Evolutionary conservation across 495 filamentous ascomycete species (phyloP), one percentile per base, ranked within the genome.

Genomic region (Cairneyella variabilis): DNA sequence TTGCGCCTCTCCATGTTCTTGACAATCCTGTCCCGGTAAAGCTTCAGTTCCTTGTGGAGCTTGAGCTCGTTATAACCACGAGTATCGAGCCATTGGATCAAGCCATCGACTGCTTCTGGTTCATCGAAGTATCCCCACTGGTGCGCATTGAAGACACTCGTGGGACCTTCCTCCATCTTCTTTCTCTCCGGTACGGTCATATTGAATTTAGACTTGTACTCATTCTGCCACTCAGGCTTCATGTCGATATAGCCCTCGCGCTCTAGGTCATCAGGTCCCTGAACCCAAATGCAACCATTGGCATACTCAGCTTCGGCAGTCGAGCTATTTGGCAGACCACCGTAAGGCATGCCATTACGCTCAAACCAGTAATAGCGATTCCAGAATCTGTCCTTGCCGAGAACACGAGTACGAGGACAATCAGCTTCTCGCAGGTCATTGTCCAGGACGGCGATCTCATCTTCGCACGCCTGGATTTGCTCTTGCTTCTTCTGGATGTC

Each of bases 321-420:
- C 4, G 91, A 97, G 69, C 89, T 93, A 56, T 80, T 76, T 0
- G 91, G 92, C 53, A 96, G 73, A 2, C 95, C 95, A 41, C 75
- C 90, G 64, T 89, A 96, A 1, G 93, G 95, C 93, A 97, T 97
- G 23, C 91, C 93, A 64, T 97, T 98, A 32, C 91, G 86, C 69
- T 98, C 93, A 65, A 97, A 96, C 92, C 92, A 98, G 76, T 91
- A 97, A 65, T 97, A 98, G 18, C 91, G 88, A 64, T 97, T 98
- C 83, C 89, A 96, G 74, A 95, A 98, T 21, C 93, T 82, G 66
- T 98, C 93, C 57, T 90, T 89, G 39, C 93, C 93, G 10, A 98
- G 77, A 47, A 90, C 83, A 51, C 86, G 83, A 12, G 91, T 96
- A 45, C 93, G 86, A 34, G 90, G 87, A 63, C 92, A 95, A 65